Evolutionary conservation across 495 filamentous ascomycete genomes (phyloP).

Genomic region (Talaromyces thailandensis): DNA sequence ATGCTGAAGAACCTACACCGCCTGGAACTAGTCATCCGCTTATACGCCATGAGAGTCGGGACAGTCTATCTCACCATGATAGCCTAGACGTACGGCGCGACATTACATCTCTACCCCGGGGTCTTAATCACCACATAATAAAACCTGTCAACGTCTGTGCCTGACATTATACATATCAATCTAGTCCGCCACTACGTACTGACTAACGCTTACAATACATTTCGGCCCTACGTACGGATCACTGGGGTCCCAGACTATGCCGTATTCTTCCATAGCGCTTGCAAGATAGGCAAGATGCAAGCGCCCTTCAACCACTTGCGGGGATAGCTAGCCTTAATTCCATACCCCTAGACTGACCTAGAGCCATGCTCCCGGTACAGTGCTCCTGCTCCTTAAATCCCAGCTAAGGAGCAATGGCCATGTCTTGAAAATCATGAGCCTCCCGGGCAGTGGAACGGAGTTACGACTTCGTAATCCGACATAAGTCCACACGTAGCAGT

Average conservation of each 20-base stretch:
- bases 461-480: neutral
- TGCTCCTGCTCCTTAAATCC: neutral
- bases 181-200: neutral
- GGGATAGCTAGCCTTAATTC: neutral
- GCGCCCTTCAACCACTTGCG: neutral
- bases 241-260: slow-evolving; percentile 2
- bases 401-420: neutral
- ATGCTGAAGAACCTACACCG: neutral
- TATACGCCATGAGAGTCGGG: neutral
- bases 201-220: slow-evolving; percentile 4
- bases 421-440: neutral
- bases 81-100: neutral
- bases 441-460: neutral
- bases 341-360: neutral
- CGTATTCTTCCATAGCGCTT: neutral
- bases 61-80: neutral
- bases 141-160: neutral
- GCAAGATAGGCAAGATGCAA: neutral
- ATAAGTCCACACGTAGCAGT: neutral
- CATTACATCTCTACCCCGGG: neutral
- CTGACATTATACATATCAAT: neutral
- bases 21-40: neutral
- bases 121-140: neutral
- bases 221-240: slow-evolving; percentile 2
- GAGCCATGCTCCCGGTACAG: neutral